Evolutionary conservation across 805 yeast species (phyloP).

Genomic region (Wickerhamiella vanderwaltii): DNA sequence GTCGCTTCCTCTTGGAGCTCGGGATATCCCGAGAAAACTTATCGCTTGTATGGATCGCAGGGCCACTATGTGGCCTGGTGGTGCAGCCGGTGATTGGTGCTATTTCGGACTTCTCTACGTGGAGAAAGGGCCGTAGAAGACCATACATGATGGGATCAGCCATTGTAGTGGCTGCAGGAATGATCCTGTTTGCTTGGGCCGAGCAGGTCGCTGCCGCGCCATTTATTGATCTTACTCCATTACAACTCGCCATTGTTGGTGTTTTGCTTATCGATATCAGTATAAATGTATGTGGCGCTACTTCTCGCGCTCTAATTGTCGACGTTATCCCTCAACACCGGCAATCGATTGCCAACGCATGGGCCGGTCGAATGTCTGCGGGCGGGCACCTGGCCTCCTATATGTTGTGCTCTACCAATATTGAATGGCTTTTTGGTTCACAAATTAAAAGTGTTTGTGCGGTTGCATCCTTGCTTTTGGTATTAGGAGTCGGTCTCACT

Average conservation of each 20-base stretch:
- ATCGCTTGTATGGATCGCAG: constrained; percentile 55
- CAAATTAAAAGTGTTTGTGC: constrained; percentile 42
- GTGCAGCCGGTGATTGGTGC: constrained; percentile 57
- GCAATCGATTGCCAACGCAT: constrained; percentile 48
- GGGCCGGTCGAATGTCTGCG: constrained; percentile 57
- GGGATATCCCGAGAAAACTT: constrained; percentile 45
- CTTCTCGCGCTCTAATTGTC: constrained; percentile 48
- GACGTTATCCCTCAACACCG: constrained; percentile 47
- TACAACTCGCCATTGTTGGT: constrained; percentile 27
- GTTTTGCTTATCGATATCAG: constrained; percentile 46
- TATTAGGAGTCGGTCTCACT: constrained; percentile 31
- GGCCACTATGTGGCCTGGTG: constrained; percentile 49
- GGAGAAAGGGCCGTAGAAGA: constrained; percentile 37
- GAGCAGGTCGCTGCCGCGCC: constrained; percentile 30
- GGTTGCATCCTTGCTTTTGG: constrained; percentile 34
- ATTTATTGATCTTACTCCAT: constrained; percentile 28
- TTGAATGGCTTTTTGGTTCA: constrained; percentile 30
- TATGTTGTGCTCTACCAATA: constrained; percentile 38
- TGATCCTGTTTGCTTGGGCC: constrained; percentile 34
- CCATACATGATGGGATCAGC: constrained; percentile 50
- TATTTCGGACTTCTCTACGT: constrained; percentile 35
- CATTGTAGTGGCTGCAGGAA: constrained; percentile 35
- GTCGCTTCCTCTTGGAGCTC: constrained; percentile 47
- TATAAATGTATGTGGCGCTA: constrained; percentile 47
- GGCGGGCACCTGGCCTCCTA: constrained; percentile 47